Percentiles rank a stretch among this genome's conserved stretches.
These are phyloP conservation scores for Fusarium newnesense DNA, from an alignment of 2,329 filamentous ascomycete species.

Conservation along the genomic window DNA sequence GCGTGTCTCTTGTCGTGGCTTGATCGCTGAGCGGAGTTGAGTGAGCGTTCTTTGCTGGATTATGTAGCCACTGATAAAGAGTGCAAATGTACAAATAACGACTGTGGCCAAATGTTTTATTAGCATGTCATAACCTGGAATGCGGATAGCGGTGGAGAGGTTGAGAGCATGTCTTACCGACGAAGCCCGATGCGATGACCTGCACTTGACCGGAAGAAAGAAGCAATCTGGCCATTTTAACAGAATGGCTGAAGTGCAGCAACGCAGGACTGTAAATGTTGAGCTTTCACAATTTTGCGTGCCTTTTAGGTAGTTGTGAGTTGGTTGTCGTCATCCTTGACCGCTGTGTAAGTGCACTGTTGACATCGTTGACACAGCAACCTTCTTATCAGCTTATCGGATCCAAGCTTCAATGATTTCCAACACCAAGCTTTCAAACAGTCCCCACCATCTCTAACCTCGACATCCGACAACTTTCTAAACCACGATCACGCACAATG, in stretches of 20 bases:
- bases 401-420: slow-evolving; percentile 25
- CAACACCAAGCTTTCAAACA: slow-evolving; percentile 29
- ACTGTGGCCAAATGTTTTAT: slow-evolving; percentile 57
- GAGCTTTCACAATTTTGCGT: neutral
- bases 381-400: slow-evolving; percentile 53
- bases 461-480: slow-evolving; percentile 9
- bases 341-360: slow-evolving; percentile 24
- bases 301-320: neutral
- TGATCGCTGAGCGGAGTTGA: slow-evolving; percentile 79
- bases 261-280: neutral
- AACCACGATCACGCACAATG: slow-evolving; percentile 40
- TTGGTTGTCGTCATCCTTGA: slow-evolving; percentile 32
- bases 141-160: slow-evolving; percentile 24
- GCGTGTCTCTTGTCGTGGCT: slow-evolving; percentile 52
- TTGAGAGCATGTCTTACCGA: slow-evolving; percentile 62
- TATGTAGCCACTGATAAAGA: slow-evolving; percentile 89
- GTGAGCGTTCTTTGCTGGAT: slow-evolving; percentile 87
- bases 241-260: neutral
- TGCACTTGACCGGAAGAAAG: slow-evolving; percentile 78
- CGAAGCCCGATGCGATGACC: slow-evolving; percentile 69
- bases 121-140: slow-evolving; percentile 26
- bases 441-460: slow-evolving; percentile 25
- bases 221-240: slow-evolving; percentile 58
- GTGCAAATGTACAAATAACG: slow-evolving; percentile 78
- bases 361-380: slow-evolving; percentile 55